These are phyloP conservation scores for Pisolithus albus DNA, from an alignment of 768 basidiomycete species.

Conservation along the genomic window DNA sequence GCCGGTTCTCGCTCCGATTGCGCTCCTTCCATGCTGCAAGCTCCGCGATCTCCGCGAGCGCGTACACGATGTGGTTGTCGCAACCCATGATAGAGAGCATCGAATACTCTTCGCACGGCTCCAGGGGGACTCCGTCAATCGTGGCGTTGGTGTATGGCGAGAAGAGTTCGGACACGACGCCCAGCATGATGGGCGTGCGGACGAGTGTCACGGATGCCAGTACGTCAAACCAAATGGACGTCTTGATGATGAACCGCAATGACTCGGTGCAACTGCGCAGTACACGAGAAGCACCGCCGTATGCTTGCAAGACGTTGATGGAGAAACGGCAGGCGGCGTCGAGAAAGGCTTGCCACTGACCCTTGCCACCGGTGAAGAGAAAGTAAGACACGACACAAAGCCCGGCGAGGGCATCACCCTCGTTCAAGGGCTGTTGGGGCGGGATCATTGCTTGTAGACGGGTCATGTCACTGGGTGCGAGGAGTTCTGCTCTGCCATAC, in stretches of 20 bases:
- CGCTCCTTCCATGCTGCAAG: constrained; percentile 61
- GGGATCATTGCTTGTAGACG: constrained; percentile 17
- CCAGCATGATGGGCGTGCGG: constrained; percentile 49
- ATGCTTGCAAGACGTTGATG: constrained; percentile 37
- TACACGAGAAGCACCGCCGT: constrained; percentile 35
- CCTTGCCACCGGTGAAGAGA: constrained; percentile 71
- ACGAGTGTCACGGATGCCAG: constrained; percentile 70
- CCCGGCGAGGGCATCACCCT: constrained; percentile 74
- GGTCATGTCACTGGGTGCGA: constrained; percentile 19
- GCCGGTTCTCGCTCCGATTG: constrained; percentile 32
- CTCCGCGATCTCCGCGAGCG: constrained; percentile 64
- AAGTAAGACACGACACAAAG: constrained; percentile 69
- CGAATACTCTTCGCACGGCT: constrained; percentile 39
- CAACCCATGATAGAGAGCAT: constrained; percentile 86
- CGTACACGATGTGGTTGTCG: constrained; percentile 72
- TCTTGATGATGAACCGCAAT: constrained; percentile 70
- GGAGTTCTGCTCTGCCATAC: constrained; percentile 12
- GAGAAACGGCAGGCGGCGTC: constrained; percentile 54
- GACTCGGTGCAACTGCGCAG: constrained; percentile 42
- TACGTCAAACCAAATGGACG: constrained; percentile 84
- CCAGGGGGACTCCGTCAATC: constrained; percentile 32
- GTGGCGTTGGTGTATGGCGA: constrained; percentile 9
- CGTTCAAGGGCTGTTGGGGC: constrained; percentile 26
- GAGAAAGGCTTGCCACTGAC: constrained; percentile 65
- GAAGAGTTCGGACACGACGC: constrained; percentile 53